Conservation (phyloP, 176 grass and related monocot genomes). For the Pharus latifolius region DNA sequence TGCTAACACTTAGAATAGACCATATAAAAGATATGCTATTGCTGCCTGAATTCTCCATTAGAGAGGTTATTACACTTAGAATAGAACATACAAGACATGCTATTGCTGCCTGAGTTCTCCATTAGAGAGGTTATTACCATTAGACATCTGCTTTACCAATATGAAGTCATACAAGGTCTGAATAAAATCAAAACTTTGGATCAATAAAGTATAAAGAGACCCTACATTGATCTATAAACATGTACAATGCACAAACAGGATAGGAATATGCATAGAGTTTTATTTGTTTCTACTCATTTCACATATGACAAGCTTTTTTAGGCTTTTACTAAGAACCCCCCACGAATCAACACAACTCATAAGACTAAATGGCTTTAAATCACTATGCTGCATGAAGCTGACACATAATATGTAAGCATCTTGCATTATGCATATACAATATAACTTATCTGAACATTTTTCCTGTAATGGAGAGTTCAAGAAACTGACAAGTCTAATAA, state of each 20-base stretch:
- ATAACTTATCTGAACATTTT: too few species aligned
- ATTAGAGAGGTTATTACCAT: background rate
- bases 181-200: background rate
- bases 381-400: too few species aligned
- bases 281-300: background rate
- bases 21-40: background rate
- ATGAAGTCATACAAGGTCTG: background rate
- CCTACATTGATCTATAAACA: background rate
- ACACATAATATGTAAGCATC: too few species aligned
- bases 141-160: background rate
- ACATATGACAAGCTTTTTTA: too few species aligned
- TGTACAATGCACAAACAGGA: background rate
- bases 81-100: background rate
- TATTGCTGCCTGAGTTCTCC: background rate
- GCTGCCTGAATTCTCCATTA: background rate
- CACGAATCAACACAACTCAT: too few species aligned
- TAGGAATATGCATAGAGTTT: background rate
- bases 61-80: background rate
- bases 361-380: too few species aligned
- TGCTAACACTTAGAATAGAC: slow-evolving; percentile 3
- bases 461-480: background rate
- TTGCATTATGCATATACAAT: too few species aligned
- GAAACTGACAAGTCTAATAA: background rate
- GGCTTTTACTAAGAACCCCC: too few species aligned
- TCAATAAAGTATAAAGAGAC: slow-evolving; percentile 12